Evolutionary conservation across 2,329 filamentous ascomycete species (phyloP).

Genomic region (Colletotrichum caudatum): DNA sequence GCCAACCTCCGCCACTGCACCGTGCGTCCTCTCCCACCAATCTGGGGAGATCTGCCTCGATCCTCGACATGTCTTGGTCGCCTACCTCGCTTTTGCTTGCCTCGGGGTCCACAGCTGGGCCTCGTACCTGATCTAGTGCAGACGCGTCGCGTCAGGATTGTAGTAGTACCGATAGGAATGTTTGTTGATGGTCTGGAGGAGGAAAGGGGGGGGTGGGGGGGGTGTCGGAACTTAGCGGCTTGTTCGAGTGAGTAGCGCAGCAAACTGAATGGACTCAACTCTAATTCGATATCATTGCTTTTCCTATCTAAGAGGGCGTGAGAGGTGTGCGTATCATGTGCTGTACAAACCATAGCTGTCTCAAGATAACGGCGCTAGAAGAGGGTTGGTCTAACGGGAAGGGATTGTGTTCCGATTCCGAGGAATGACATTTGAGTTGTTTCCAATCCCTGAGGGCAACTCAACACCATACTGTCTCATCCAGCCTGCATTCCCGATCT

Average conservation of each 20-base stretch:
- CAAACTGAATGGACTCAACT: constrained; percentile 25
- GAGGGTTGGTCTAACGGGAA: constrained; percentile 12
- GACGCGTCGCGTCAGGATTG: constrained; percentile 32
- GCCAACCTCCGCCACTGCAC: not conserved
- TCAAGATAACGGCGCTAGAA: not conserved
- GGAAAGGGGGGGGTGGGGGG: constrained; percentile 4
- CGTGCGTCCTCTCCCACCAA: constrained; percentile 13
- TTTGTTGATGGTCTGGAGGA: constrained; percentile 34
- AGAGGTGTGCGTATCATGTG: not conserved
- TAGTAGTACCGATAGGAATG: constrained; percentile 16
- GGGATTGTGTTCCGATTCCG: not conserved
- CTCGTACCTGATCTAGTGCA: constrained; percentile 29
- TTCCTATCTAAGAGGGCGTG: constrained; percentile 5
- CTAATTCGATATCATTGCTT: constrained; percentile 34
- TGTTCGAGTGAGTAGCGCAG: constrained; percentile 22
- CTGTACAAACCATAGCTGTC: not conserved
- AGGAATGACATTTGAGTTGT: constrained; percentile 39
- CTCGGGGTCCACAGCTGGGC: constrained; percentile 10
- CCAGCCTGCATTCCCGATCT: constrained; percentile 35
- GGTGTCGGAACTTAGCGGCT: constrained; percentile 2
- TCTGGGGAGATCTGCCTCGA: constrained; percentile 29
- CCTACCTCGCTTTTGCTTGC: constrained; percentile 14
- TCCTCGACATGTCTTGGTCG: constrained; percentile 27
- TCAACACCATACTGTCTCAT: constrained; percentile 37
- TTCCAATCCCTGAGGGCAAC: constrained; percentile 37